A percentile compares a stretch with the other conserved stretches of the same genome.
Conservation (phyloP, 495 filamentous ascomycete genomes). For the Apodospora peruviana region DNA sequence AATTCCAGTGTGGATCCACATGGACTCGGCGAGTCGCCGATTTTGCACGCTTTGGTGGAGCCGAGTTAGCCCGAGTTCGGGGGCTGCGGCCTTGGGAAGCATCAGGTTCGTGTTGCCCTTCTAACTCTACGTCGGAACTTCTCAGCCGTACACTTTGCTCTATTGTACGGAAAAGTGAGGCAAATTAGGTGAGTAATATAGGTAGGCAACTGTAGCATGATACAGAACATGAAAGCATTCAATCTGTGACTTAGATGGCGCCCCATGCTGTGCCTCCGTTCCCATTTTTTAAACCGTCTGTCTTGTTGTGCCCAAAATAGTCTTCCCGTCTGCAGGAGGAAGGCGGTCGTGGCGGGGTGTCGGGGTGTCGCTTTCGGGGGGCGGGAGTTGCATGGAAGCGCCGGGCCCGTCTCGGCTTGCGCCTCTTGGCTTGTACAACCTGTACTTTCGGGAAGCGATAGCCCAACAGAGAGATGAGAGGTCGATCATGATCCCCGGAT, state of each 20-base stretch:
- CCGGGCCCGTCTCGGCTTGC: conserved; percentile 15
- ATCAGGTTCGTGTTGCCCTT: too few relatives aligned
- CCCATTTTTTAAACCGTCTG: too few relatives aligned
- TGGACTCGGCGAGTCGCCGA: neutral
- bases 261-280: too few relatives aligned
- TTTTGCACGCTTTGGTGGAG: neutral
- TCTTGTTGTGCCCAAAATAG: too few relatives aligned
- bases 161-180: neutral
- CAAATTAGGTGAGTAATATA: neutral
- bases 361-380: neutral
- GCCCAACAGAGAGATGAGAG: conserved; percentile 5
- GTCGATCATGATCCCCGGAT: conserved; percentile 2
- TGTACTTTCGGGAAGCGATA: neutral
- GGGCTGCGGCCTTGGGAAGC: too few relatives aligned
- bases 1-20: too few relatives aligned
- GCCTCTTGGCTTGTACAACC: conserved; percentile 9
- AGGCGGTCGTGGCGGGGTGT: neutral
- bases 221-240: too few relatives aligned
- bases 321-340: neutral
- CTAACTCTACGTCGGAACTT: too few relatives aligned
- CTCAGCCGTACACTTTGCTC: too few relatives aligned
- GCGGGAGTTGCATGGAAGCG: conserved; percentile 12
- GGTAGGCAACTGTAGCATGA: neutral
- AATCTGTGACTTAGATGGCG: too few relatives aligned
- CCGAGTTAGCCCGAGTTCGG: neutral